Evolutionary conservation across 371 early-diverging fungal genomes (phyloP).

Genomic region (Rhizopus arrhizus): DNA sequence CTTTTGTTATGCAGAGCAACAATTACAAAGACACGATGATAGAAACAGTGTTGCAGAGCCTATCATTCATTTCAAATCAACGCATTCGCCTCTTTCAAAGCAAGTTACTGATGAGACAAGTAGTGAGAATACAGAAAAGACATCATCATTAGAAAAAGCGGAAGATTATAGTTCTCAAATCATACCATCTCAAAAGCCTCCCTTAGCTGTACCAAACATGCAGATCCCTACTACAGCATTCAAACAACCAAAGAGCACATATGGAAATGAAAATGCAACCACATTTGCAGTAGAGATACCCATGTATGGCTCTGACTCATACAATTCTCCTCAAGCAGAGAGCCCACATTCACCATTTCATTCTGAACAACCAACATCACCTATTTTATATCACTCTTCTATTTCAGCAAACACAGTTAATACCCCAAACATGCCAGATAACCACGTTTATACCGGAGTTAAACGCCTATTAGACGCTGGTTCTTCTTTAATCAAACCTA

Average conservation of each 20-base stretch:
- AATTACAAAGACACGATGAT: conserved; percentile 38
- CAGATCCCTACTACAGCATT: conserved; percentile 51
- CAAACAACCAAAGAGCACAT: conserved; percentile 32
- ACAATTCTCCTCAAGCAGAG: conserved; percentile 17
- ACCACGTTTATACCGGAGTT: conserved; percentile 15
- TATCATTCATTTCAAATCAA: conserved; percentile 2
- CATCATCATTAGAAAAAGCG: not conserved
- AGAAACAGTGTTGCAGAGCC: not conserved
- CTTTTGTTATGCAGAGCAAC: conserved; percentile 66
- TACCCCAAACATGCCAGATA: not conserved
- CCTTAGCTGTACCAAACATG: conserved; percentile 47
- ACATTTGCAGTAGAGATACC: conserved; percentile 49
- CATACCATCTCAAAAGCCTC: conserved; percentile 49
- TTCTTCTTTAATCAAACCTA: conserved; percentile 37
- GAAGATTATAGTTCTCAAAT: conserved; percentile 26
- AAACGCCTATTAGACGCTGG: conserved; percentile 48
- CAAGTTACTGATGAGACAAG: not conserved
- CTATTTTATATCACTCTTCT: conserved; percentile 6
- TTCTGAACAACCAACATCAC: conserved; percentile 5
- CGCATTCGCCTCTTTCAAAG: conserved; percentile 7
- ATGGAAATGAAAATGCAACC: conserved; percentile 46
- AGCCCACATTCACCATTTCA: conserved; percentile 10
- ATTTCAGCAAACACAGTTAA: not conserved
- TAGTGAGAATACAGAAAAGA: not conserved
- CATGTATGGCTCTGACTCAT: conserved; percentile 19